Evolutionary conservation across 345 rosid species (phyloP).

Genomic region (Salix exigua): DNA sequence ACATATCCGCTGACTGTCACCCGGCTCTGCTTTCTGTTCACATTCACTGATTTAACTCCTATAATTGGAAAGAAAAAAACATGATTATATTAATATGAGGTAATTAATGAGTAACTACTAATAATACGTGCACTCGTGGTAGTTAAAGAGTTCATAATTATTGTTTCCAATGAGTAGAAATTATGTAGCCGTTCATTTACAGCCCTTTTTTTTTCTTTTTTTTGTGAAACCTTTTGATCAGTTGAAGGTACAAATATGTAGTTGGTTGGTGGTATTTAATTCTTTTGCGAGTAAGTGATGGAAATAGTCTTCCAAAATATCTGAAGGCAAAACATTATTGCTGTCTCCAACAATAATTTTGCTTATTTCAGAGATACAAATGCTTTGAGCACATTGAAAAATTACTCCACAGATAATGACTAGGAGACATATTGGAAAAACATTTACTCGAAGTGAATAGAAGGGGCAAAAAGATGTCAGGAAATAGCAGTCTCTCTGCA

Average conservation of each 20-base stretch:
- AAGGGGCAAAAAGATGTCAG: neutral
- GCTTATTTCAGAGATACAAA: neutral
- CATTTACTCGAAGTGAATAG: neutral
- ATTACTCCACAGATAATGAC: neutral
- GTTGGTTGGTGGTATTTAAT: slow-evolving; percentile 11
- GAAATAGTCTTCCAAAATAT: neutral
- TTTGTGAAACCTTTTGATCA: neutral
- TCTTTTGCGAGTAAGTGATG: neutral
- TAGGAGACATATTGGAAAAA: neutral
- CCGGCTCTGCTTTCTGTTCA: slow-evolving; percentile 47
- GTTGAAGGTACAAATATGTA: neutral
- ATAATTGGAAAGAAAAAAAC: neutral
- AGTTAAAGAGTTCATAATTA: neutral
- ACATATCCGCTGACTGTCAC: slow-evolving; percentile 45
- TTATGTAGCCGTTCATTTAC: neutral
- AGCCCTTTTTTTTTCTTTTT: neutral
- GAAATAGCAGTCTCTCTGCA: neutral
- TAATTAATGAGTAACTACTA: neutral
- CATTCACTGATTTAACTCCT: slow-evolving; percentile 46
- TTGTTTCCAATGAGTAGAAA: neutral
- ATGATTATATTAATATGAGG: neutral
- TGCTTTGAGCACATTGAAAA: neutral
- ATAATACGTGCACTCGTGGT: neutral
- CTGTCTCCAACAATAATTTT: neutral
- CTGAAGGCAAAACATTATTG: no score